These are phyloP conservation scores for Claviceps sp. DNA, from an alignment of 2,329 filamentous ascomycete species.

Conservation along the genomic window DNA sequence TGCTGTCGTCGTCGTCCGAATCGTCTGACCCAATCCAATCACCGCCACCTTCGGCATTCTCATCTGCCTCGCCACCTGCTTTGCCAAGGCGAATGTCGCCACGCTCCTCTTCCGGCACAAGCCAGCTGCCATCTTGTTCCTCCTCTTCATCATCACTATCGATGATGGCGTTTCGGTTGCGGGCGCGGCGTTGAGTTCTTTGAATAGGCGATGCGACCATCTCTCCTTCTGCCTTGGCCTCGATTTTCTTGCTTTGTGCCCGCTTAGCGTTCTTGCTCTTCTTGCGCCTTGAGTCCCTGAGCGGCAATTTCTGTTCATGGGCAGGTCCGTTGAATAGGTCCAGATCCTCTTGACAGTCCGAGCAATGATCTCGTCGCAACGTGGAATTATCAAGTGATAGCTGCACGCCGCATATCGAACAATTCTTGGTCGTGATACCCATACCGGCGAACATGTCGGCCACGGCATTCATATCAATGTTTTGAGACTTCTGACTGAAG, in stretches of 20 bases:
- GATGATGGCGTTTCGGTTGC: conserved; percentile 42
- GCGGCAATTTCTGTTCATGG: conserved; percentile 25
- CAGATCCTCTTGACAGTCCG: conserved; percentile 63
- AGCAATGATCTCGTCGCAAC: conserved; percentile 41
- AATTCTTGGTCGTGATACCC: conserved; percentile 63
- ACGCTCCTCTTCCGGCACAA: conserved; percentile 57
- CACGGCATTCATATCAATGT: conserved; percentile 64
- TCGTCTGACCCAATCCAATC: conserved; percentile 65
- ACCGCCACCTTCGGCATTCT: conserved; percentile 76
- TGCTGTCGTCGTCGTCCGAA: conserved; percentile 39
- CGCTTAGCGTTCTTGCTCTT: conserved; percentile 12
- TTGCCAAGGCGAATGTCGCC: conserved; percentile 51
- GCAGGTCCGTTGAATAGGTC: conserved; percentile 42
- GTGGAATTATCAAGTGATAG: conserved; percentile 38
- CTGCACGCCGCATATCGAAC: conserved; percentile 67
- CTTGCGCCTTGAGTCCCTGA: conserved; percentile 21
- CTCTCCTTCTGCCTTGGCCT: conserved; percentile 7
- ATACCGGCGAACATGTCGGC: conserved; percentile 78
- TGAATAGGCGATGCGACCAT: conserved; percentile 11
- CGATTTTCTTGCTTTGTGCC: conserved; percentile 21
- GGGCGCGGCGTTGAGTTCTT: conserved; percentile 19
- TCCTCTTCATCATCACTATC: conserved; percentile 60
- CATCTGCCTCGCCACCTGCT: conserved; percentile 74
- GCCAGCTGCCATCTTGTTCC: conserved; percentile 66
- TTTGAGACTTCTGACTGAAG: conserved; percentile 36